These are phyloP conservation scores for Saturnispora diversa DNA, from an alignment of 805 yeast genomes.

Conservation along the genomic window DNA sequence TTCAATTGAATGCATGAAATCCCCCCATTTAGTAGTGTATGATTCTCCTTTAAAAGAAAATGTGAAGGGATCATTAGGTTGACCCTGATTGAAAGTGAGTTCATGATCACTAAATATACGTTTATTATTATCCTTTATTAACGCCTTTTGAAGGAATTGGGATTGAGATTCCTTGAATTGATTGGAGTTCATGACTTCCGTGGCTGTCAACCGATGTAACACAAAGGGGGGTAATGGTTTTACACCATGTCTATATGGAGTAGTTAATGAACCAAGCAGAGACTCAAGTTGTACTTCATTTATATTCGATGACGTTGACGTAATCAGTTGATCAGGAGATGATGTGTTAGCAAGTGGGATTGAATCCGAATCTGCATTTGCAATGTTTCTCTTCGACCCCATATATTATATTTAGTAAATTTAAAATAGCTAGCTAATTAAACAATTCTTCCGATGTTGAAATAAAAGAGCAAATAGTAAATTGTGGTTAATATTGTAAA, in stretches of 20 bases:
- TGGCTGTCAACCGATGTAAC: slow-evolving; percentile 14
- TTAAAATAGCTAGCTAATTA: too few relatives aligned
- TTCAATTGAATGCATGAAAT: slow-evolving; percentile 16
- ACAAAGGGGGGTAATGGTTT: slow-evolving; percentile 16
- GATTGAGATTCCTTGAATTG: not conserved
- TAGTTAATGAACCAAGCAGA: too few relatives aligned
- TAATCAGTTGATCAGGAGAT: too few relatives aligned
- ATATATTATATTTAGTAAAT: too few relatives aligned
- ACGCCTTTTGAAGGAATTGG: not conserved
- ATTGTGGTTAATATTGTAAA: too few relatives aligned
- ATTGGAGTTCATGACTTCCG: not conserved
- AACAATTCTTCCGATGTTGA: too few relatives aligned
- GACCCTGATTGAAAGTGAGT: slow-evolving; percentile 2
- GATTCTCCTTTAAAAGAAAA: slow-evolving; percentile 14
- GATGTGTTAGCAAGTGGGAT: too few relatives aligned
- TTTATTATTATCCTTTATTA: not conserved
- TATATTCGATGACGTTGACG: too few relatives aligned
- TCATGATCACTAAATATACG: slow-evolving; percentile 3
- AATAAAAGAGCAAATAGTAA: too few relatives aligned
- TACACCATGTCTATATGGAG: slow-evolving; percentile 1
- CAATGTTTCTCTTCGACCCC: too few relatives aligned
- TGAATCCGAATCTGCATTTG: too few relatives aligned
- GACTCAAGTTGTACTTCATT: too few relatives aligned
- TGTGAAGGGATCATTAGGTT: slow-evolving; percentile 16
- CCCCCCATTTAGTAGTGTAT: slow-evolving; percentile 16